Base-by-base conservation (phyloP, 495 filamentous ascomycete species). In the Tetracladium setigerum region DNA sequence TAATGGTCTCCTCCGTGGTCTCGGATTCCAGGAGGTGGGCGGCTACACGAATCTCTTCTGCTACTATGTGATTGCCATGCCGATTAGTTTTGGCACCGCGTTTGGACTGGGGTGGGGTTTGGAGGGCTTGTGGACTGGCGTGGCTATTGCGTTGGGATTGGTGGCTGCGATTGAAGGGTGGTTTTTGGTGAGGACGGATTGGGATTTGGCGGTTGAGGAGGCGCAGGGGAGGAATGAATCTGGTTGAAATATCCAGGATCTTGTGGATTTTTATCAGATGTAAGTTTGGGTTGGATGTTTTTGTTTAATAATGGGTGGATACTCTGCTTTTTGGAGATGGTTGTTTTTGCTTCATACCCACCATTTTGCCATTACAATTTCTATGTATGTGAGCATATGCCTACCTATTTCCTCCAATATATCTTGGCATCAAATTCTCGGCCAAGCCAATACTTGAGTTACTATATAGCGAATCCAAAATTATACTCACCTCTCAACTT, bases 31-130 rank as follows among this genome's bases (percentile, higher is more conserved):
- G 61, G 81, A 89, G 53, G 77, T 97, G 41, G 89, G 90, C 2
- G 89, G 90, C 4, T 95, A 89, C 61, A 80, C 90, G 24, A 89
- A 87, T 55, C 60, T 97, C 2, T 78, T 84, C 42, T 81, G 79
- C 40, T 97, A 95, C 65, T 97, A 97, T 67, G 64, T 74, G 4
- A 71, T 95, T 35, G 91, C 85, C 0, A 72, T 95, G 71, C 91
- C 89, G 1, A 77, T 95, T 32, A 89, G 84, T 38, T 83, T 92
- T 58, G 78, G 79, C 1, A 75, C 82, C 0, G 81, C 78, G 0
- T 95, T 95, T 60, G 78, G 74, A 0, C 64, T 89, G 13, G 66
- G 70, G 33, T 91, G 84, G 86, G 76, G 78, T 19, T 67, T 95
- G 36, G 65, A 75, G 30, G 86, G 91, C 7, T 66, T 97, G 32